Base-by-base conservation (phyloP, 164 flowering plant genomes). In the Taxillus chinensis region DNA sequence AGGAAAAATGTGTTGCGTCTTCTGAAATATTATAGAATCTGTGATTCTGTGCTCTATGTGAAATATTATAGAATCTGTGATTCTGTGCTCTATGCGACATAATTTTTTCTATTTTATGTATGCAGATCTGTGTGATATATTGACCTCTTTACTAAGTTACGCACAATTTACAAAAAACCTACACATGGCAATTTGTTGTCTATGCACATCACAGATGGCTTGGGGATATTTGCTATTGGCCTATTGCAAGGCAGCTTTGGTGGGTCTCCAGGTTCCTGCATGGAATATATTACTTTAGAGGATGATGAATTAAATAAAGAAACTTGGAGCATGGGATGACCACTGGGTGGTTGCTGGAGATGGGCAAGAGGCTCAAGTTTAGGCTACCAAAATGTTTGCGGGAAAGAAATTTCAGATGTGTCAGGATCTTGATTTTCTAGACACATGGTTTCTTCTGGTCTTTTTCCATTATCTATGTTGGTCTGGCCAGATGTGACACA, bases 391-490 rank as follows among this genome's bases (percentile, higher is more conserved):
- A 41, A 69, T 90, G n/a, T n/a, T n/a, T n/a, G n/a, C n/a, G n/a
- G n/a, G n/a, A n/a, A n/a, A n/a, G n/a, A n/a, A n/a, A n/a, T n/a
- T n/a, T 75, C 75, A 81, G 64, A 62, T 93, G 45, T 60, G 71
- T 66, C 99, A 89, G 76, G 99, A 93, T 79, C 96, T 92, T 49
- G 98, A 93, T 78, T 96, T 93, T 16, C 77, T 93, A 41, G 98
- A 93, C 55, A 90, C 98, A 3, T 83, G 85, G 87, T 93, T 93
- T 93, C 98, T 57, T 81, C 98, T 69, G 98, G 97, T 41, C 84
- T 93, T 15, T 90, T 90, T 62, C 98, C 98, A 52, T 73, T 93
- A 60, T 73, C 97, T 67, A 96, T 87, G 46, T 72, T 93, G 71
- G 97, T 97, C 9, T 93, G 98, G 98, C 98, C 98, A 40, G 97